Evolutionary conservation across 1,139 yeast genomes (phyloP), one percentile per base, ranked within the genome.

Genomic region (Hyphopichia buzzinii): DNA sequence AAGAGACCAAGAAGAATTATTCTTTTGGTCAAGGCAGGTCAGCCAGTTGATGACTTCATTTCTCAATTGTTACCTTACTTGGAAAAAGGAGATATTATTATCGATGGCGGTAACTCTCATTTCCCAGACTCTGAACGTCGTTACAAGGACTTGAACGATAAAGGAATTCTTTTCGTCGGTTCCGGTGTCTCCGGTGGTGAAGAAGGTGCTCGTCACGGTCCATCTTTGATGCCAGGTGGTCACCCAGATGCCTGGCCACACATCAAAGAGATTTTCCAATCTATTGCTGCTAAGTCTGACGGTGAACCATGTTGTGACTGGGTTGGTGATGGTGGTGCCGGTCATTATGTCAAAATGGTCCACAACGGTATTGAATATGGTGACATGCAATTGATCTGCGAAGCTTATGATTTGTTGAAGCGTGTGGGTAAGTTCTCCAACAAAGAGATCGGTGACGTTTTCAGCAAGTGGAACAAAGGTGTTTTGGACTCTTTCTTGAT

Each of bases 101-200:
- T 92, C 58, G 98, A 92, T 60, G 98, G 98, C 74, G 98, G 98
- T 78, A 92, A 92, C 87, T 92, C 98, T 34, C 97, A 90, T 72
- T 92, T 84, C 94, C 96, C 97, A 67, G 98, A 92, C 73, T 68
- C 97, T 42, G 89, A 89, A 84, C 89, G 98, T 74, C 88, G 98
- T 73, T 88, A 71, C 76, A 94, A 78, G 40, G 95, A 88, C 59
- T 81, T 92, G 65, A 82, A 86, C 68, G 71, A 69, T 45, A 82
- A 90, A 77, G 97, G 96, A 35, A 82, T 90, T 60, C 74, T 82
- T 50, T 92, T 89, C 57, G 98, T 92, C 49, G 98, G 98, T 57
- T 88, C 96, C 47, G 98, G 98, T 84, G 98, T 92, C 48, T 92
- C 97, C 55, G 98, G 98, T 72, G 98, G 98, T 77, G 98, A 92